phyloP scores from a whole-genome alignment of 306 rosid genomes.

The Boehmeria nivea region DNA sequence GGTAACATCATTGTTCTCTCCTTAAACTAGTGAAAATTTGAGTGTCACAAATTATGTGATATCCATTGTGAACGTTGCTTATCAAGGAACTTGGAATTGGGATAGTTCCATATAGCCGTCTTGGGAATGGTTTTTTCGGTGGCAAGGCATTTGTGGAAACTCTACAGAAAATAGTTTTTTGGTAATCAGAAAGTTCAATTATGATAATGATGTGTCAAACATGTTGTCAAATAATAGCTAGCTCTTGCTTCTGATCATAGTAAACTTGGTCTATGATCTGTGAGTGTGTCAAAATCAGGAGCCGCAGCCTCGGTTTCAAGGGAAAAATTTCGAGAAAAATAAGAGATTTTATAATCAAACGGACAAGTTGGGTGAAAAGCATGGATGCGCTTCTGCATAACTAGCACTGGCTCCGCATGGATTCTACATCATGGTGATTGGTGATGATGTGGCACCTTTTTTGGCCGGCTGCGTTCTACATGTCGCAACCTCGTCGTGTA shows the following conservation, averaged over 20 bases:
- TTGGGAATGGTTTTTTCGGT: slow-evolving; percentile 35
- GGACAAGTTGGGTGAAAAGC: slow-evolving; percentile 48
- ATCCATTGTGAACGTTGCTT: background rate
- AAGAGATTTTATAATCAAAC: slow-evolving; percentile 34
- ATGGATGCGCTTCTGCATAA: slow-evolving; percentile 47
- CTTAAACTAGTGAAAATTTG: too few species aligned
- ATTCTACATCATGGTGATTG: slow-evolving; percentile 58
- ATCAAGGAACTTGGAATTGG: slow-evolving; percentile 35
- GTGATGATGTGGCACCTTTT: too few species aligned
- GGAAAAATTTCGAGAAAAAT: slow-evolving; percentile 58
- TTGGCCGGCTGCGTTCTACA: too few species aligned
- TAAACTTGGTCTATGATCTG: background rate
- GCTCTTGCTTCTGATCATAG: slow-evolving; percentile 3
- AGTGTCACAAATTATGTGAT: background rate
- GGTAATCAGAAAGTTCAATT: background rate
- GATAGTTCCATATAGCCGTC: slow-evolving; percentile 36
- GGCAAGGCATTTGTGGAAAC: slow-evolving; percentile 25
- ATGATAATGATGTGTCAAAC: background rate
- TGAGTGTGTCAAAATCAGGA: slow-evolving; percentile 27
- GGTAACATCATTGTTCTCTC: slow-evolving; percentile 22
- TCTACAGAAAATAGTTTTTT: slow-evolving; percentile 13
- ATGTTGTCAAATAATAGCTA: background rate
- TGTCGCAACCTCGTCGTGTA: background rate
- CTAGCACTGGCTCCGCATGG: slow-evolving; percentile 75
- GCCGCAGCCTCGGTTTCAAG: slow-evolving; percentile 47